Conservation (phyloP, 2,329 filamentous ascomycete species). For the Alternaria incomplexa region DNA sequence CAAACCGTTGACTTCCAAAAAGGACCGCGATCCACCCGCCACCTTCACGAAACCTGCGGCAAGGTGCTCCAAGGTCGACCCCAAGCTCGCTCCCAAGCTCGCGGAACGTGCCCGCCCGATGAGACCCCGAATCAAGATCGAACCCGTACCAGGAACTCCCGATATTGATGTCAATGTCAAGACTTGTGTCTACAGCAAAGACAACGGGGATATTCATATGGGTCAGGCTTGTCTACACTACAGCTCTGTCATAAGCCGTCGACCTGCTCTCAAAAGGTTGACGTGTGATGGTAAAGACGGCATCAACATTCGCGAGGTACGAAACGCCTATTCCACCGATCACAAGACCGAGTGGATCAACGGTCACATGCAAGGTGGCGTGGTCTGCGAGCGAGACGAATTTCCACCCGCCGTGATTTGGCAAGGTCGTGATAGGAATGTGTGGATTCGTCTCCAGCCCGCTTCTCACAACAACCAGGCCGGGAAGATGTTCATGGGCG, state of each 20-base stretch:
- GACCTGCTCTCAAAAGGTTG: background rate
- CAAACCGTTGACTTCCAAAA: slow-evolving; percentile 1
- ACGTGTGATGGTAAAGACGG: background rate
- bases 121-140: too few relatives aligned
- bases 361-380: background rate
- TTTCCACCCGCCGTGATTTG: background rate
- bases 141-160: too few relatives aligned
- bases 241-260: background rate
- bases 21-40: background rate
- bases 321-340: background rate
- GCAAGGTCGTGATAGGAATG: background rate
- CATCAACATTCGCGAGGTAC: too few relatives aligned
- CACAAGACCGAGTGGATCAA: background rate
- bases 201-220: too few relatives aligned
- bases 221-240: background rate
- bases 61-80: too few relatives aligned
- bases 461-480: background rate
- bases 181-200: too few relatives aligned
- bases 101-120: too few relatives aligned
- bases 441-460: background rate
- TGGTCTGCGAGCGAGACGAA: background rate
- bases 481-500: background rate
- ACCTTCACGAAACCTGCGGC: background rate
- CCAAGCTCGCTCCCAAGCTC: too few relatives aligned
- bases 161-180: too few relatives aligned